Conservation (phyloP, 768 basidiomycete genomes). For the Boletus rubropictus region DNA sequence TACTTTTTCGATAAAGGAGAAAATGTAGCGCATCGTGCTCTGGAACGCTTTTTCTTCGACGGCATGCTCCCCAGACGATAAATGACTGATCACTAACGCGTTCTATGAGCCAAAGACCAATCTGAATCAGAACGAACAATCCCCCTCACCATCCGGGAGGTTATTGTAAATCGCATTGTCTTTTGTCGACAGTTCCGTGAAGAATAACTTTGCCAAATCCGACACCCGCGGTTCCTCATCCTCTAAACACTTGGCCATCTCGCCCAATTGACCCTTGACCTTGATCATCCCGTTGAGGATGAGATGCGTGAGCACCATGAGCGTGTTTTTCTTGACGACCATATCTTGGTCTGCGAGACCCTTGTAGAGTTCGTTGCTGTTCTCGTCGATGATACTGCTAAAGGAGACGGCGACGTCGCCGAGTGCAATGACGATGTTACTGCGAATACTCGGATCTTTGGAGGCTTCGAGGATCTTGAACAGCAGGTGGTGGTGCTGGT, state of each 20-base stretch:
- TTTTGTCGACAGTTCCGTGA: constrained; percentile 91
- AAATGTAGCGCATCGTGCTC: constrained; percentile 90
- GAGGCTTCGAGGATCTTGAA: constrained; percentile 95
- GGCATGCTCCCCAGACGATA: constrained; percentile 85
- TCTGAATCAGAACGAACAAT: not conserved
- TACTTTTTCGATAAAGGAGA: constrained; percentile 95
- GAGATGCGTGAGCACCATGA: constrained; percentile 96
- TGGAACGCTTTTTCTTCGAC: constrained; percentile 92
- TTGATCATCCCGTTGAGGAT: constrained; percentile 99
- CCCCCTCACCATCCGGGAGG: constrained; percentile 76
- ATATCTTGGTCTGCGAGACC: constrained; percentile 84
- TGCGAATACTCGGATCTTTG: constrained; percentile 81
- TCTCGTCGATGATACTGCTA: constrained; percentile 94
- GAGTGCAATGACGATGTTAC: constrained; percentile 95
- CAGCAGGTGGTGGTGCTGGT: constrained; percentile 77
- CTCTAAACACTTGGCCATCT: constrained; percentile 99
- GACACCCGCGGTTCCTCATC: constrained; percentile 82
- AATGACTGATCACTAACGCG: constrained; percentile 79
- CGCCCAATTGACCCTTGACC: constrained; percentile 97
- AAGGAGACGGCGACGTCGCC: constrained; percentile 99
- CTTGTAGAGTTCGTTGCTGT: constrained; percentile 90
- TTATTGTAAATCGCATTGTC: constrained; percentile 99
- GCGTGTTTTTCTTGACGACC: constrained; percentile 96
- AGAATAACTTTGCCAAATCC: constrained; percentile 97
- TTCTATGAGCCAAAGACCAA: constrained; percentile 3